Conservation (phyloP, 768 basidiomycete species). For the Dendrothele bispora region DNA sequence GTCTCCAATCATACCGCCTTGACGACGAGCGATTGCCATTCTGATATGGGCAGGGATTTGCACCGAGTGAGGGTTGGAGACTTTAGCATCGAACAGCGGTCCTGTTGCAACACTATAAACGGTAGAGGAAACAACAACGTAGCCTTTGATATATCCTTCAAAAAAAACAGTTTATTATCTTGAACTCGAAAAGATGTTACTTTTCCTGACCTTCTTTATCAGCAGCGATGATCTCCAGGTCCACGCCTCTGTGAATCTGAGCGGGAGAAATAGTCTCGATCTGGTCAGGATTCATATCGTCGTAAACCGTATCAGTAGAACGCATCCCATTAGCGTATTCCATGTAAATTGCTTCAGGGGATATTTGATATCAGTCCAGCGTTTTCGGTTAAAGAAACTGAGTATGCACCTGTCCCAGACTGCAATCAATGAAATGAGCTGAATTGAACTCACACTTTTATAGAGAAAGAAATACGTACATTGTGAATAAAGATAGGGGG, state of each 20-base stretch:
- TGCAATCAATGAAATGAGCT: constrained; percentile 15
- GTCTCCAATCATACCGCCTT: constrained; percentile 21
- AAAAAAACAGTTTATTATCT: neutral
- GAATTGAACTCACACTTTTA: neutral
- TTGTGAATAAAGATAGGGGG: constrained; percentile 62
- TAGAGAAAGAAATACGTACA: constrained; percentile 33
- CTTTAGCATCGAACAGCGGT: constrained; percentile 14
- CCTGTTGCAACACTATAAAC: constrained; percentile 22
- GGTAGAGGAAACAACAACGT: constrained; percentile 48
- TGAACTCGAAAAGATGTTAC: neutral
- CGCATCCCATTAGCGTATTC: constrained; percentile 47
- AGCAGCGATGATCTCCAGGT: constrained; percentile 43
- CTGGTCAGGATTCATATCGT: constrained; percentile 46
- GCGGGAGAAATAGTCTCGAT: constrained; percentile 45
- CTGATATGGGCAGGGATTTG: constrained; percentile 20
- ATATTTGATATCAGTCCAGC: neutral
- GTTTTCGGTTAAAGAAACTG: no score
- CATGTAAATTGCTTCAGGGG: constrained; percentile 35
- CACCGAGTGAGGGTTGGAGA: constrained; percentile 18
- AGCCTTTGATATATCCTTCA: constrained; percentile 48
- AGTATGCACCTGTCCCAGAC: constrained; percentile 51
- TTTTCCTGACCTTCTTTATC: constrained; percentile 43
- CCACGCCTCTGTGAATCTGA: constrained; percentile 50
- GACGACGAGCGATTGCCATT: constrained; percentile 15
- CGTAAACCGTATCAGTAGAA: constrained; percentile 39